These are phyloP conservation scores for Cercospora beticola DNA, from an alignment of 2,329 filamentous ascomycete genomes.

Conservation along the genomic window DNA sequence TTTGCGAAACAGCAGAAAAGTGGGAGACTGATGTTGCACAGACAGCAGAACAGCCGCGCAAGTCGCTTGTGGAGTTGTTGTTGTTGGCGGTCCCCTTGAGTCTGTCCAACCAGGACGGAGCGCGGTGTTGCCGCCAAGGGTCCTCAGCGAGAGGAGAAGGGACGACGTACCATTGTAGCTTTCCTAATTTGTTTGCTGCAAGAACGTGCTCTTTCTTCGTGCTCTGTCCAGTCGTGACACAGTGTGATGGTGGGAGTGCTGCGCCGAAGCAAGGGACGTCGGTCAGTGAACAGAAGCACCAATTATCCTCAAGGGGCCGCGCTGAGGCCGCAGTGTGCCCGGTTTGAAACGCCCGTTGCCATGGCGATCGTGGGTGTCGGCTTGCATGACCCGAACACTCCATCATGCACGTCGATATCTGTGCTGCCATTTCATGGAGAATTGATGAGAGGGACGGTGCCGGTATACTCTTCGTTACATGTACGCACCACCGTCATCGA, in stretches of 20 bases:
- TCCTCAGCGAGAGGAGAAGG: not conserved
- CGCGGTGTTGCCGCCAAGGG: constrained; percentile 3
- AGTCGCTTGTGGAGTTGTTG: not conserved
- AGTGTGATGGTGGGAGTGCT: not conserved
- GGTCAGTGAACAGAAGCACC: not conserved
- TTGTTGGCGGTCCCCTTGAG: not conserved
- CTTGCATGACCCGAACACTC: not conserved
- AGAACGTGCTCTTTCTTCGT: not conserved
- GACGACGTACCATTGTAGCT: constrained; percentile 11
- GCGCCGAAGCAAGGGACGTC: constrained; percentile 9
- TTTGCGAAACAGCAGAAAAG: not conserved
- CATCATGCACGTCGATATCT: not conserved
- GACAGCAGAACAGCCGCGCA: not conserved
- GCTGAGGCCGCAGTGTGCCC: constrained; percentile 11
- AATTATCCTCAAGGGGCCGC: constrained; percentile 1
- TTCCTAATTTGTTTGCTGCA: not conserved
- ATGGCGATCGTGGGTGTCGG: not conserved
- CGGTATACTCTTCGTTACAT: not conserved
- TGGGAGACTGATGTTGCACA: not conserved
- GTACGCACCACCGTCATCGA: no score
- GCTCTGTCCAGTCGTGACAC: not conserved
- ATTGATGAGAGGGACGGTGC: not conserved
- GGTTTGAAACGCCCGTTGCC: not conserved
- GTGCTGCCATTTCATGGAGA: not conserved
- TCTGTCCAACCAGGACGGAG: constrained; percentile 1